phyloP scores from a whole-genome alignment of 805 yeast species.

The Starmerella floricola region DNA sequence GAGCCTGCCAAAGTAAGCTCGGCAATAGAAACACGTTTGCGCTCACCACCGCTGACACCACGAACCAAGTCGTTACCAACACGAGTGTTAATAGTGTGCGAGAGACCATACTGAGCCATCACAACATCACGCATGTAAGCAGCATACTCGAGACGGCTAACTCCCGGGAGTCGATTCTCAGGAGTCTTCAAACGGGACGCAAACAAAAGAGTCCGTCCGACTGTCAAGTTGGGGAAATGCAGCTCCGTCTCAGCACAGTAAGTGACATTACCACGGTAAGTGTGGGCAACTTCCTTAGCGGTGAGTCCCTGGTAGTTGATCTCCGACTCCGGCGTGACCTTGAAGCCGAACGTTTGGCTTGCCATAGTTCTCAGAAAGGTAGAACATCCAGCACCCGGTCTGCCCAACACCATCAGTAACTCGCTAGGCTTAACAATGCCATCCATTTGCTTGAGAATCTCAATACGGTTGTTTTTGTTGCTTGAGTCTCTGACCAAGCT shows the following conservation, averaged over 20 bases:
- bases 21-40: conserved; percentile 73
- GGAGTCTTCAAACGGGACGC: conserved; percentile 65
- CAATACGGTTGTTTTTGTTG: conserved; percentile 7
- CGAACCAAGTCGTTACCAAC: conserved; percentile 53
- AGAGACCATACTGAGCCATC: conserved; percentile 46
- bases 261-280: conserved; percentile 40
- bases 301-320: conserved; percentile 50
- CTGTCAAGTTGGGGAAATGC: conserved; percentile 68
- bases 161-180: conserved; percentile 36
- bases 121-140: conserved; percentile 37
- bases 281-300: conserved; percentile 46
- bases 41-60: conserved; percentile 78
- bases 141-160: conserved; percentile 38
- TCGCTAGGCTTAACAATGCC: conserved; percentile 50
- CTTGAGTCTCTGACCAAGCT: conserved; percentile 7
- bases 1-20: conserved; percentile 61
- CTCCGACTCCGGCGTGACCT: conserved; percentile 39
- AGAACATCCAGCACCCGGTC: conserved; percentile 76
- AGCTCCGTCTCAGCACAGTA: conserved; percentile 42
- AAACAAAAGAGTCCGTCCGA: conserved; percentile 57
- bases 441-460: conserved; percentile 25
- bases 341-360: conserved; percentile 40
- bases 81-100: conserved; percentile 47
- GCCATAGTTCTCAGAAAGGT: conserved; percentile 54
- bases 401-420: conserved; percentile 54